Evolutionary conservation across 805 yeast species (phyloP), one percentile per base, ranked within the genome.

Genomic region (Wickerhamiella slavikovae): DNA sequence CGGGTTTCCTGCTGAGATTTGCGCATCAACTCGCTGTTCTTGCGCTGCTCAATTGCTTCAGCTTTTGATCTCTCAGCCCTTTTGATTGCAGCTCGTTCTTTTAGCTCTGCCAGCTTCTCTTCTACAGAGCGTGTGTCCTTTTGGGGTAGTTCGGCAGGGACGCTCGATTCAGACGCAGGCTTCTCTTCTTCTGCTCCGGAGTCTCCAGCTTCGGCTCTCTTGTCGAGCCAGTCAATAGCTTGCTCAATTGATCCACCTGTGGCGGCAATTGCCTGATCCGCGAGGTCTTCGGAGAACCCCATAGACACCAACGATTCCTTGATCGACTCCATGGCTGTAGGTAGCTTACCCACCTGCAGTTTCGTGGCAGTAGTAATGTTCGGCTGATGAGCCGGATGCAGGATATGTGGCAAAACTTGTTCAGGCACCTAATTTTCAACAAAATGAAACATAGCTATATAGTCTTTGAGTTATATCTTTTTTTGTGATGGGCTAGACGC

Each of bases 221-320:
- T 17, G 17, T 48, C 54, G 14, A 51, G 36, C 55, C 55, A 51
- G 18, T 38, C 43, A 27, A 51, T 38, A 22, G 48, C 45, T 16
- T 37, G 40, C 18, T 51, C 55, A 34, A 34, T 9, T n/a, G 30
- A 27, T 33, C 47, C 31, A 25, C 28, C 25, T 14, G 34, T 31
- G 24, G 35, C 31, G 21, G 38, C 33, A 9, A 41, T 20, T 4
- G 54, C 52, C 3, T 45, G 40, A 25, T 49, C 54, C 22, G 47
- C 47, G 8, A 44, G 37, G 20, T 34, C 35, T 22, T 45, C 41
- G 22, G 44, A 39, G 27, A 51, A 51, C 18, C 55, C 55, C 53
- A 49, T 49, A 11, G 43, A 48, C 24, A 35, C 31, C 12, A 45
- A 35, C 39, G 42, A 26, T 19, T 24, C 30, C 24, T 36, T 32